These are phyloP conservation scores for Boletus calvinii DNA, from an alignment of 1,284 basidiomycete species.

Conservation along the genomic window DNA sequence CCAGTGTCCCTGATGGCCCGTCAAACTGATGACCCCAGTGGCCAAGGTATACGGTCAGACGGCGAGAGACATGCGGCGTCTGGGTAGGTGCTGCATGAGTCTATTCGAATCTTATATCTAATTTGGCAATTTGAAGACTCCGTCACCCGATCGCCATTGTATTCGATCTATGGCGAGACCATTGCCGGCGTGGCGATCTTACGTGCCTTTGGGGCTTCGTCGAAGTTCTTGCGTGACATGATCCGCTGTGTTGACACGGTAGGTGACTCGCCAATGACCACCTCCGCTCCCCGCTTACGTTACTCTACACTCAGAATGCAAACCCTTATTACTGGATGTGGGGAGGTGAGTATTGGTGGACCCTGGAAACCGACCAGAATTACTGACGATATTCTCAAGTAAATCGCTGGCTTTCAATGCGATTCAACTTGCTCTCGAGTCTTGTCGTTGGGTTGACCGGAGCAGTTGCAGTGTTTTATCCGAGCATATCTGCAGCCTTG, in stretches of 20 bases:
- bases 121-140: constrained; percentile 55
- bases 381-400: constrained; percentile 40
- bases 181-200: constrained; percentile 87
- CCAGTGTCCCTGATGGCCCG: neutral
- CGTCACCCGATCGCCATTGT: constrained; percentile 86
- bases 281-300: neutral
- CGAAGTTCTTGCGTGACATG: constrained; percentile 87
- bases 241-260: constrained; percentile 81
- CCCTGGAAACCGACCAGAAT: neutral
- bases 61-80: constrained; percentile 83
- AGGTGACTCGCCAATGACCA: constrained; percentile 25
- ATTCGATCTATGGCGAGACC: constrained; percentile 90
- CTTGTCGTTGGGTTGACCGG: constrained; percentile 73
- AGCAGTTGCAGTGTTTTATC: constrained; percentile 64
- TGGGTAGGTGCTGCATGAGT: constrained; percentile 53
- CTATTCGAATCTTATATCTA: neutral
- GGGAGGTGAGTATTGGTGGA: constrained; percentile 52
- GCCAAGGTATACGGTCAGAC: constrained; percentile 78
- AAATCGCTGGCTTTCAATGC: constrained; percentile 77
- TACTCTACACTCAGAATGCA: constrained; percentile 50
- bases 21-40: constrained; percentile 31
- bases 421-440: constrained; percentile 81
- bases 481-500: constrained; percentile 70
- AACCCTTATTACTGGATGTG: constrained; percentile 84
- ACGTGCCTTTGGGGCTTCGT: constrained; percentile 85